Percentiles rank a stretch among this genome's conserved stretches.
These are phyloP conservation scores for Edaphochlamys debaryana DNA, from an alignment of 139 green algal species.

Conservation along the genomic window DNA sequence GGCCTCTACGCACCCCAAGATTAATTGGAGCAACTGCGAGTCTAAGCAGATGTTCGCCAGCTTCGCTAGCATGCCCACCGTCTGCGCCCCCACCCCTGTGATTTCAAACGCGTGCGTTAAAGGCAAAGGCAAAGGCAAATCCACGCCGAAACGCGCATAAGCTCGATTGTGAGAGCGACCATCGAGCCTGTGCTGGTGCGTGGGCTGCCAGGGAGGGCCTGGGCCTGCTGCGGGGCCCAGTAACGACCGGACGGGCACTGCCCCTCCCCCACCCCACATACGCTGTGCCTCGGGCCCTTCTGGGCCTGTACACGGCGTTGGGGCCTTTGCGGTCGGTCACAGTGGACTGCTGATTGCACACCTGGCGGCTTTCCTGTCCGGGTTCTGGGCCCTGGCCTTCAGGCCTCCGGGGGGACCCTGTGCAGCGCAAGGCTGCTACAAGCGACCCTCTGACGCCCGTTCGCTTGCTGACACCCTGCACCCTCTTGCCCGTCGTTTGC, in stretches of 20 bases:
- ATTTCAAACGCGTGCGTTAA: conserved; percentile 44
- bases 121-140: conserved; percentile 30
- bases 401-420: no score
- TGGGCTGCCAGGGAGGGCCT: background rate
- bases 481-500: background rate
- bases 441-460: background rate
- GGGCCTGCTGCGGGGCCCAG: background rate
- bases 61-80: conserved; percentile 10
- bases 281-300: no score
- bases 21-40: conserved; percentile 6
- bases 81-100: conserved; percentile 21
- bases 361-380: no score
- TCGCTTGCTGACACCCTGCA: background rate
- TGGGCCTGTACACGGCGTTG: no score
- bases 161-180: conserved; percentile 35
- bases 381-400: no score
- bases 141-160: conserved; percentile 35
- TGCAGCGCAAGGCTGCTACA: background rate
- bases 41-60: conserved; percentile 25
- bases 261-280: no score
- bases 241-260: no score
- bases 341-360: no score
- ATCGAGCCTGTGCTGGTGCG: conserved; percentile 43
- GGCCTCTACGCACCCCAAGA: background rate
- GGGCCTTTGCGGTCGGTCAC: no score